Conservation (phyloP, 176 grass and related monocot species). For the Zea luxurians region DNA sequence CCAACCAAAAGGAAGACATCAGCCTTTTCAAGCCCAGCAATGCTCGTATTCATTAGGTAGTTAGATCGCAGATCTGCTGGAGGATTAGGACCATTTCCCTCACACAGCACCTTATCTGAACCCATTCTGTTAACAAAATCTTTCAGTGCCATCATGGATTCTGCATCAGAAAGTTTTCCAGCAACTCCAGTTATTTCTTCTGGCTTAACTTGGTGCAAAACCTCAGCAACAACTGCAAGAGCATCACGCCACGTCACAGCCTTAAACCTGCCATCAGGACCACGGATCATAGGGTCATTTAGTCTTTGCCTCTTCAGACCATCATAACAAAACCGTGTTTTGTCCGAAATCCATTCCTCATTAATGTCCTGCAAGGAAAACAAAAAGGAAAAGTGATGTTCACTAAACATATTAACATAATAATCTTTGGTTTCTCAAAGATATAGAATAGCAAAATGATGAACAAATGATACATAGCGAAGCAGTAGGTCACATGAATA, state of each 20-base stretch:
- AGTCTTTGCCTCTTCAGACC: slow-evolving; percentile 96
- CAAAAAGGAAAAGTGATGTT: not conserved
- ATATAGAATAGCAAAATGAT: not conserved
- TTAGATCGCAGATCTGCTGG: slow-evolving; percentile 81
- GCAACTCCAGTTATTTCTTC: slow-evolving; percentile 93
- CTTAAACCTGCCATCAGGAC: slow-evolving; percentile 88
- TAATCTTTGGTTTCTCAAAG: slow-evolving; percentile 1
- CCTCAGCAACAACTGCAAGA: slow-evolving; percentile 83
- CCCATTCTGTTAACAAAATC: slow-evolving; percentile 94
- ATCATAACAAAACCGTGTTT: slow-evolving; percentile 97
- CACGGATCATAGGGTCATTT: slow-evolving; percentile 98
- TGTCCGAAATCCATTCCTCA: slow-evolving; percentile 99
- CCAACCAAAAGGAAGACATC: slow-evolving; percentile 98
- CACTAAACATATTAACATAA: not conserved
- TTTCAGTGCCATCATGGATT: slow-evolving; percentile 98
- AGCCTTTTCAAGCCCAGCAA: slow-evolving; percentile 89
- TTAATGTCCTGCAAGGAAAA: slow-evolving; percentile 81
- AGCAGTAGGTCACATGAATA: not conserved
- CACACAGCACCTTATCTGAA: slow-evolving; percentile 86
- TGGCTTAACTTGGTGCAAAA: slow-evolving; percentile 79
- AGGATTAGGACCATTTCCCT: slow-evolving; percentile 80
- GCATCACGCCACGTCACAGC: slow-evolving; percentile 87
- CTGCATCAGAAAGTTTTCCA: slow-evolving; percentile 92
- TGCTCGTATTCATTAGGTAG: slow-evolving; percentile 90
- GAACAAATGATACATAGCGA: not conserved